These are phyloP conservation scores for Claviceps lovelessii DNA, from an alignment of 2,329 filamentous ascomycete genomes.

Conservation along the genomic window DNA sequence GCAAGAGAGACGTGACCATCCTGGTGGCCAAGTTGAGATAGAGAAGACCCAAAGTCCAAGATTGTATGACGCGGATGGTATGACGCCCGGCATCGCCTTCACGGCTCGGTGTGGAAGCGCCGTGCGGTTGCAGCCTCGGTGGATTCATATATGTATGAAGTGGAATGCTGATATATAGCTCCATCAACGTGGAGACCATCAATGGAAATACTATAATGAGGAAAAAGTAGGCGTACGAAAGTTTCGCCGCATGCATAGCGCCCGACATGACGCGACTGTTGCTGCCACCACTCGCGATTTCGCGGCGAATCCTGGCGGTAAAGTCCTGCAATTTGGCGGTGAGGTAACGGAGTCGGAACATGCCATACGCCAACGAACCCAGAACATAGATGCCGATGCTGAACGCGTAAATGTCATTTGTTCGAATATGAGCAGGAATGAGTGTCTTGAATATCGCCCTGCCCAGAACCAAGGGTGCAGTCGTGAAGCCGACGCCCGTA, in stretches of 20 bases:
- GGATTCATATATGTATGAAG: slow-evolving; percentile 62
- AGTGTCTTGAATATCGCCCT: slow-evolving; percentile 60
- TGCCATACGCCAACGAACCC: slow-evolving; percentile 50
- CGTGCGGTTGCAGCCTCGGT: slow-evolving; percentile 15
- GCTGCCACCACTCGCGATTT: slow-evolving; percentile 11
- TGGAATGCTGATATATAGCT: slow-evolving; percentile 80
- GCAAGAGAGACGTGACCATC: slow-evolving; percentile 52
- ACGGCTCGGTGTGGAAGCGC: slow-evolving; percentile 8
- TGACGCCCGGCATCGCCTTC: slow-evolving; percentile 30
- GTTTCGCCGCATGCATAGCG: slow-evolving; percentile 22
- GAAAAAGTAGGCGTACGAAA: slow-evolving; percentile 62
- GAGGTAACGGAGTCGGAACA: slow-evolving; percentile 35
- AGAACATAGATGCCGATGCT: slow-evolving; percentile 77
- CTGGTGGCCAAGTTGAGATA: slow-evolving; percentile 71
- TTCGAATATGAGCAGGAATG: slow-evolving; percentile 55
- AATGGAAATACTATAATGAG: slow-evolving; percentile 70
- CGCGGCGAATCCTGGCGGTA: slow-evolving; percentile 10
- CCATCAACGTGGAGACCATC: slow-evolving; percentile 63
- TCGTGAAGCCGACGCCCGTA: slow-evolving; percentile 72
- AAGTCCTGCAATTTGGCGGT: slow-evolving; percentile 19
- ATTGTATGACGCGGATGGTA: slow-evolving; percentile 75
- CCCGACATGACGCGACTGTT: slow-evolving; percentile 15
- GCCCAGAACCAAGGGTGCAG: slow-evolving; percentile 75
- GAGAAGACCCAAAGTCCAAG: slow-evolving; percentile 85
- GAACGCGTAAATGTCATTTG: slow-evolving; percentile 95